Evolutionary conservation across 2,329 filamentous ascomycete species (phyloP).

Genomic region (Penicillium sp.): DNA sequence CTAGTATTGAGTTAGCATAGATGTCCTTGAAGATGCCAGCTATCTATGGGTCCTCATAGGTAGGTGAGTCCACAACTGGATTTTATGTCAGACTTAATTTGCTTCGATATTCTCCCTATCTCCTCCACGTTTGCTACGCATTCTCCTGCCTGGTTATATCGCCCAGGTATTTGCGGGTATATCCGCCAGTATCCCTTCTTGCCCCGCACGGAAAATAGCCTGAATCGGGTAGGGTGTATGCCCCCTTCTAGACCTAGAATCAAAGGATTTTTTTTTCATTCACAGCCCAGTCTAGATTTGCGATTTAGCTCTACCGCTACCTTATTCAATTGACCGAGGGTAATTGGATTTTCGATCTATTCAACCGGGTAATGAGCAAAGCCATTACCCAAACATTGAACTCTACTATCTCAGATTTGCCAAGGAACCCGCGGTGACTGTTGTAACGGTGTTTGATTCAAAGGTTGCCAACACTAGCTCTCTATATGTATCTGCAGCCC

Average conservation of each 20-base stretch:
- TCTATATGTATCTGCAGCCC: conserved; percentile 26
- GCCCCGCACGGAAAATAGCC: not conserved
- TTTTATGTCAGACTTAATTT: too few species aligned
- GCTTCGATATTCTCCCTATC: too few species aligned
- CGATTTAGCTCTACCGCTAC: not conserved
- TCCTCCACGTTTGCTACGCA: not conserved
- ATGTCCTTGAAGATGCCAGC: too few species aligned
- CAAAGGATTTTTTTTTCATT: too few species aligned
- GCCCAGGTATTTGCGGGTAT: not conserved
- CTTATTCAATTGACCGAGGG: not conserved
- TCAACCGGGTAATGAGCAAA: not conserved
- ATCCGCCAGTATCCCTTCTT: not conserved
- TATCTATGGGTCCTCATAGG: too few species aligned
- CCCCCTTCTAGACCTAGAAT: too few species aligned
- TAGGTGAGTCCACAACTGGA: too few species aligned
- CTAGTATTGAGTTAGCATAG: too few species aligned
- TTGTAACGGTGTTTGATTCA: not conserved
- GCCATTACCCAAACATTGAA: not conserved
- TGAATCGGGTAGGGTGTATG: not conserved
- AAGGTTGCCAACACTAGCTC: conserved; percentile 1
- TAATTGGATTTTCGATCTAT: not conserved
- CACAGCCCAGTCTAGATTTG: too few species aligned
- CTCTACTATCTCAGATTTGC: not conserved
- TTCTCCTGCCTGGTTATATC: not conserved
- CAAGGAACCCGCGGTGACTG: not conserved